Evolutionary conservation across 768 basidiomycete genomes (phyloP), one percentile per base, ranked within the genome.

Genomic region (Udeniomyces megalosporus): DNA sequence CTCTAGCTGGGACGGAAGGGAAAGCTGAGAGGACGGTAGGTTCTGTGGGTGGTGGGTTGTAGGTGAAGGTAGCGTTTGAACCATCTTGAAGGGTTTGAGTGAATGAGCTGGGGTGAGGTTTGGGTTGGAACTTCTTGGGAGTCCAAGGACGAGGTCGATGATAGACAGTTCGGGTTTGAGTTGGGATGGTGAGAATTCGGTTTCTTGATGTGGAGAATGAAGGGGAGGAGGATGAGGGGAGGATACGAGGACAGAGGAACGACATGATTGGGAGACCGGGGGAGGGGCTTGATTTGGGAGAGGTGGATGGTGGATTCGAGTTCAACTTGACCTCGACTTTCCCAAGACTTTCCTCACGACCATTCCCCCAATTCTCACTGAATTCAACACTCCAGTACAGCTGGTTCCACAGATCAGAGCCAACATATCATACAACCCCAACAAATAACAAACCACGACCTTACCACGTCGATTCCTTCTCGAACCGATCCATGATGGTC

Each of bases 401-500:
- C n/a, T n/a, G n/a, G n/a, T n/a, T n/a, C n/a, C n/a, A n/a, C n/a
- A n/a, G n/a, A n/a, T n/a, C n/a, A n/a, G n/a, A n/a, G n/a, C n/a
- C n/a, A n/a, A n/a, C n/a, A n/a, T n/a, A n/a, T n/a, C n/a, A n/a
- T n/a, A n/a, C n/a, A n/a, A n/a, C n/a, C n/a, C n/a, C n/a, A n/a
- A n/a, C n/a, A n/a, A n/a, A n/a, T n/a, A n/a, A n/a, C n/a, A n/a
- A n/a, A n/a, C n/a, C n/a, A n/a, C n/a, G n/a, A n/a, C n/a, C 31
- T 42, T 24, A 74, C 74, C 74, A 75, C 32, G 65, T 67, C 20
- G 65, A 53, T 66, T 75, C 74, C 32, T 68, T 62, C 60, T 88
- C 84, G 71, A 97, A 99, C 17, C 95, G 81, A 67, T 90, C 88
- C 51, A 97, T 73, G 34, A 85, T 79, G 11, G 78, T 71, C 65